Conservation (phyloP, 768 basidiomycete genomes). For the Auriculariales sp. region DNA sequence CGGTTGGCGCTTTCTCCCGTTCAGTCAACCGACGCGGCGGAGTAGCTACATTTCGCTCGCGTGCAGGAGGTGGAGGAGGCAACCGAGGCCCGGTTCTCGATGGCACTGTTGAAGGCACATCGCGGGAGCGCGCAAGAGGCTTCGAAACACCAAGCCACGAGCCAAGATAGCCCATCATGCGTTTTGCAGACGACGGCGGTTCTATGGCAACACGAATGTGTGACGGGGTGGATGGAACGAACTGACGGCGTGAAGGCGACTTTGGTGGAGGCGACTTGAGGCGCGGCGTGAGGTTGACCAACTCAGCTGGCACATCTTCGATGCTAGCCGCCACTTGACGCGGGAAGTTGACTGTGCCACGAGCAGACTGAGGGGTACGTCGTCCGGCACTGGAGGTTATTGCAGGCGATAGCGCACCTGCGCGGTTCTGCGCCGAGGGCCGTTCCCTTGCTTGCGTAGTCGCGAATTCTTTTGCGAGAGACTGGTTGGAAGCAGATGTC, state of each 20-base stretch:
- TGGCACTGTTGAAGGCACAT: neutral
- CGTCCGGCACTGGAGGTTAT: constrained; percentile 1
- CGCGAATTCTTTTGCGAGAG: too few relatives aligned
- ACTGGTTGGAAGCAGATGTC: too few relatives aligned
- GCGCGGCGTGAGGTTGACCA: constrained; percentile 22
- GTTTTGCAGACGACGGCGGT: constrained; percentile 4
- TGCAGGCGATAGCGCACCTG: too few relatives aligned
- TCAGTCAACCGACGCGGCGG: neutral
- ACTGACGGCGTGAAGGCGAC: constrained; percentile 27
- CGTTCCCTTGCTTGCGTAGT: too few relatives aligned
- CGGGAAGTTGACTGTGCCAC: neutral
- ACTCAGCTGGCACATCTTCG: neutral
- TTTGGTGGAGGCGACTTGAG: constrained; percentile 41
- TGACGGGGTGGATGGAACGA: neutral
- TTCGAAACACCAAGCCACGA: constrained; percentile 5
- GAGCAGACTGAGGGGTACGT: neutral
- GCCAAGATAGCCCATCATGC: constrained; percentile 7
- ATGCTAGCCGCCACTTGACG: neutral
- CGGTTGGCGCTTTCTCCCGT: neutral
- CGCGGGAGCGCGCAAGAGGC: neutral
- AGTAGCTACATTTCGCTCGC: neutral
- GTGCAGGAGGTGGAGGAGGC: neutral
- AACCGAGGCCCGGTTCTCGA: neutral
- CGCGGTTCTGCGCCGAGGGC: too few relatives aligned
- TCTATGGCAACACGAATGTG: neutral